Conservation (phyloP, 495 filamentous ascomycete genomes). For the Massariosphaeria phaeospora region DNA sequence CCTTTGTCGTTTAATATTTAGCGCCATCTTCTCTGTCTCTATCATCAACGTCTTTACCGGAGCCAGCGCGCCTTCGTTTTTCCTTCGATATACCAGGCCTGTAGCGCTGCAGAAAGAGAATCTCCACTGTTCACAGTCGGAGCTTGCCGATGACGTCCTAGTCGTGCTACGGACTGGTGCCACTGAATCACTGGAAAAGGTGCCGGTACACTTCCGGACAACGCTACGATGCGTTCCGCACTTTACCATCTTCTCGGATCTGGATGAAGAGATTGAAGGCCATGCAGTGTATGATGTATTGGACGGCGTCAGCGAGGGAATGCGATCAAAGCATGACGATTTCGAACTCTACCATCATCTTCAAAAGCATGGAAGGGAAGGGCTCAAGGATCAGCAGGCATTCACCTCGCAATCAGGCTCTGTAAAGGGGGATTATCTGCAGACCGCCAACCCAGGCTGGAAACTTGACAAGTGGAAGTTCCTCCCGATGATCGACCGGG, state of each 20-base stretch:
- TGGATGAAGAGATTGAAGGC: constrained; percentile 38
- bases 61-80: constrained; percentile 19
- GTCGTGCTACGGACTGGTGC: constrained; percentile 44
- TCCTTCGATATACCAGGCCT: constrained; percentile 21
- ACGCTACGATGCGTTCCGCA: constrained; percentile 29
- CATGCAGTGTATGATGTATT: constrained; percentile 41
- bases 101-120: background rate
- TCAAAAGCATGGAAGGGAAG: constrained; percentile 16
- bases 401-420: constrained; percentile 21
- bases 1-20: constrained; percentile 22
- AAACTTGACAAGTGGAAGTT: constrained; percentile 36
- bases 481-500: constrained; percentile 27
- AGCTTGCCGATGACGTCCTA: constrained; percentile 25
- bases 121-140: constrained; percentile 17
- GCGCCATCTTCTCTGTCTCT: constrained; percentile 20
- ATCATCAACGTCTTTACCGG: constrained; percentile 24
- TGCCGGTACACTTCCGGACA: constrained; percentile 37
- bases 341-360: constrained; percentile 34
- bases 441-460: constrained; percentile 31
- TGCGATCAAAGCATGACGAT: constrained; percentile 17
- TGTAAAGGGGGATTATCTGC: constrained; percentile 25
- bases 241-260: constrained; percentile 40
- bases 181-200: constrained; percentile 38
- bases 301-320: constrained; percentile 32
- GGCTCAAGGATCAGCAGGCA: constrained; percentile 16